Base-by-base conservation (phyloP, 116 monocot genomes). In the Posidonia oceanica region DNA sequence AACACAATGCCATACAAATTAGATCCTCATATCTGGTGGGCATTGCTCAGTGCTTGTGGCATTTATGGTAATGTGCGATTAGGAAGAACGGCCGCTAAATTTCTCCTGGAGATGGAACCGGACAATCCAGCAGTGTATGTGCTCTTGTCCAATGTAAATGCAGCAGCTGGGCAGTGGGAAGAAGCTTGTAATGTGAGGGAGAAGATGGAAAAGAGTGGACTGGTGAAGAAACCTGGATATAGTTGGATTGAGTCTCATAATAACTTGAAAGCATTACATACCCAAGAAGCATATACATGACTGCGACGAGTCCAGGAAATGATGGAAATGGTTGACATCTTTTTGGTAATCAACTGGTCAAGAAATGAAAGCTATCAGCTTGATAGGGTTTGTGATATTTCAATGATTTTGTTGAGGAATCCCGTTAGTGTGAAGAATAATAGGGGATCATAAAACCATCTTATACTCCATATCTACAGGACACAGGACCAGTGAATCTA, bases 111-210 rank as follows among this genome's bases (percentile, higher is more conserved):
- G 56, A 65, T 69, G 10, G 72, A 76, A 22, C 72, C 81, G 5
- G 13, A 61, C 0, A 71, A 78, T 59, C 55, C 66, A 29, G 64
- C 74, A 14, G 40, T 73, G 39, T 75, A 71, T 48, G 75, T 78
- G 48, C 7, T 66, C 4, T 62, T 83, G 48, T 78, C 78, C 41
- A 83, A 79, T 39, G 56, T 78, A 5, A 66, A 78, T 69, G 75
- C 83, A 8, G 75, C 66, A 38, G 70, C 57, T 22, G 78, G 78
- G 6, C 72, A 68, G 39, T 83, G 83, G 83, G 72, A 71, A 53
- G 74, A 78, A n/a, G 83, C 64, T 44, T 75, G 61, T 53, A 58
- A 54, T 68, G 44, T 79, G n/a, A 71, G 83, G 44, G 36, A 68
- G 48, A 12, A 48, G 63, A 69, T 83, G 83, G 69, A 66, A 41